Evolutionary conservation across 1,284 basidiomycete genomes (phyloP), one percentile per base, ranked within the genome.

Genomic region (Stygiomarasmius scandens): DNA sequence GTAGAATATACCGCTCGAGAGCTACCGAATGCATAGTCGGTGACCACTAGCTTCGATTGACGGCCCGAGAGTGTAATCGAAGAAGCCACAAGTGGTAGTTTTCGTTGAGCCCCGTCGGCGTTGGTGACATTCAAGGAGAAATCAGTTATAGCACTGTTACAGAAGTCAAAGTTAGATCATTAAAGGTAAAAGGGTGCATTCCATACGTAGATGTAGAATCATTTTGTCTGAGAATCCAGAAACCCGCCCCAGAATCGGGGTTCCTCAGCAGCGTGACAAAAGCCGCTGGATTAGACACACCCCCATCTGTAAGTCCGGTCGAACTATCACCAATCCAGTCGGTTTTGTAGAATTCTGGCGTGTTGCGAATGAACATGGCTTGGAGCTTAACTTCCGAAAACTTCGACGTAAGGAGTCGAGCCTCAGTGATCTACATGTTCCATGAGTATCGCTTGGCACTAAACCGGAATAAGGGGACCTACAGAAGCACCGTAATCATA

Each of bases 311-410:
- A 3, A 80, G 74, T 14, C 81, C 81, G 2, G 75, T 81, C 29
- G 75, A 80, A 38, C 82, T 79, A 61, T 91, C 81, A 1, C 84
- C 85, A 22, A 92, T 73, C 80, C 85, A 83, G 60, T 91, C 81
- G 0, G 91, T 92, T 71, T 90, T 89, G 70, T 84, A 83, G 67
- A 93, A 90, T 36, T 86, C 84, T 0, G 84, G 86, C 4, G 89
- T 86, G 62, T 84, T 88, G 41, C 90, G 85, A 27, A 92, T 68
- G 74, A 93, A 93, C 2, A 92, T 66, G 11, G 81, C 86, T 66
- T 93, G 84, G 20, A 84, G 78, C 67, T 93, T 93, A 43, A 93
- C 74, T 64, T 92, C 90, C 49, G 84, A 77, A 67, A 81, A 89
- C 68, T 93, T 93, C 16, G 79, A 66, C 0, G 83, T 85, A 16